Evolutionary conservation across 352 stramenopile genomes (phyloP).

Genomic region (Pythium biforme): DNA sequence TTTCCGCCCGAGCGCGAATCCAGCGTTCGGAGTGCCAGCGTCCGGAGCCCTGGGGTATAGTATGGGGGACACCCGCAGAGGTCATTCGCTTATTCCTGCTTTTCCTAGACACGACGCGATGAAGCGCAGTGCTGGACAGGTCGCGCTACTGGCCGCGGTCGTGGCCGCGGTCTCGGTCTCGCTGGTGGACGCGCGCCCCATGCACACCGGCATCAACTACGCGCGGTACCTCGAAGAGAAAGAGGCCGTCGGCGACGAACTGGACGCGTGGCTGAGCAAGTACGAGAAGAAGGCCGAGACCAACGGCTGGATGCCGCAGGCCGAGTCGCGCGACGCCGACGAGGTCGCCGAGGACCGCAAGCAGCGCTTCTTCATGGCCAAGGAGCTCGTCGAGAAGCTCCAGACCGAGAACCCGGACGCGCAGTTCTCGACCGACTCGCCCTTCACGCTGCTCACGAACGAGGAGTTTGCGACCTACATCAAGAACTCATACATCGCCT

Average conservation of each 20-base stretch:
- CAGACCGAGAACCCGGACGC: constrained; percentile 23
- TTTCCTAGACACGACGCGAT: neutral
- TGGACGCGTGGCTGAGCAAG: constrained; percentile 45
- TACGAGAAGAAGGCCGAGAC: constrained; percentile 18
- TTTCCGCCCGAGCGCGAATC: too few species aligned
- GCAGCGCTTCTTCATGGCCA: constrained; percentile 29
- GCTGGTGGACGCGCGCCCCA: constrained; percentile 14
- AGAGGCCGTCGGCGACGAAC: constrained; percentile 35
- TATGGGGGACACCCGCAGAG: neutral
- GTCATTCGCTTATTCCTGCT: neutral
- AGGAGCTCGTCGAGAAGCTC: constrained; percentile 14
- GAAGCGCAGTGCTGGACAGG: neutral
- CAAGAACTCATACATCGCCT: constrained; percentile 16
- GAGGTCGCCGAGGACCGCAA: constrained; percentile 19
- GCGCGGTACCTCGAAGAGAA: constrained; percentile 52
- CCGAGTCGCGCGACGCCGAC: constrained; percentile 30
- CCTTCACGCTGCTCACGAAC: constrained; percentile 27
- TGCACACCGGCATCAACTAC: constrained; percentile 35
- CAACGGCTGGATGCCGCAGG: constrained; percentile 29
- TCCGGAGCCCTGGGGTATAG: neutral
- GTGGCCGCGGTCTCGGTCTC: neutral
- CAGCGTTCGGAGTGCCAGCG: too few species aligned
- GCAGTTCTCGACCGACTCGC: constrained; percentile 23
- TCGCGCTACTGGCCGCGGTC: neutral
- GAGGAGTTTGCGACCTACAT: constrained; percentile 26